Evolutionary conservation across 768 basidiomycete genomes (phyloP).

Genomic region (Pseudohyphozyma bogoriensis): DNA sequence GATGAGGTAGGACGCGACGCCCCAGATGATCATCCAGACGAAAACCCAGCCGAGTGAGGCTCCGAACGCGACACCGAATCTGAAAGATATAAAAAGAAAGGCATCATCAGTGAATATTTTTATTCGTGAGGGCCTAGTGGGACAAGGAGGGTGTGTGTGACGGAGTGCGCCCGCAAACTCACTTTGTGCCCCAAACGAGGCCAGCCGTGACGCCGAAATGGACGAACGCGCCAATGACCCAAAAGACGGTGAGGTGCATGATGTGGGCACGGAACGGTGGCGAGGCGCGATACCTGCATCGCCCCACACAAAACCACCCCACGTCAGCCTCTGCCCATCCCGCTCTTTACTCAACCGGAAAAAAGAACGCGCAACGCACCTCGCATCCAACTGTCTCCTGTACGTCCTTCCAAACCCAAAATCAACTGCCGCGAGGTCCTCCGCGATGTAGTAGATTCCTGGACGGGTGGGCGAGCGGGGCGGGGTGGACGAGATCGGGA

Average conservation of each 20-base stretch:
- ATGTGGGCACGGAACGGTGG: constrained; percentile 31
- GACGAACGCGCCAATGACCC: constrained; percentile 25
- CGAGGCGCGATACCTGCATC: constrained; percentile 30
- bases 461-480: constrained; percentile 31
- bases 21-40: too few relatives aligned
- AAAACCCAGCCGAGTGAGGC: too few relatives aligned
- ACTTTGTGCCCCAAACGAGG: too few relatives aligned
- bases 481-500: constrained; percentile 30
- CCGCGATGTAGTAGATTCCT: constrained; percentile 29
- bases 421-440: constrained; percentile 35
- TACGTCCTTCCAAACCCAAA: constrained; percentile 29
- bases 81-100: too few relatives aligned
- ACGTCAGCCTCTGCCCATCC: too few relatives aligned
- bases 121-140: too few relatives aligned
- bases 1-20: too few relatives aligned
- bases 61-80: too few relatives aligned
- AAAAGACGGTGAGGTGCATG: constrained; percentile 29
- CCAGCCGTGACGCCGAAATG: too few relatives aligned
- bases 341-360: background rate
- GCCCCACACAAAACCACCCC: background rate
- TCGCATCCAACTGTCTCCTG: constrained; percentile 22
- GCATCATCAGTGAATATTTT: too few relatives aligned
- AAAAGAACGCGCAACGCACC: constrained; percentile 9
- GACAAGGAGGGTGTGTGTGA: too few relatives aligned
- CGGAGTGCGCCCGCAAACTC: too few relatives aligned